Evolutionary conservation across 2,329 filamentous ascomycete species (phyloP).

Genomic region (Akanthomyces uredinophilus): DNA sequence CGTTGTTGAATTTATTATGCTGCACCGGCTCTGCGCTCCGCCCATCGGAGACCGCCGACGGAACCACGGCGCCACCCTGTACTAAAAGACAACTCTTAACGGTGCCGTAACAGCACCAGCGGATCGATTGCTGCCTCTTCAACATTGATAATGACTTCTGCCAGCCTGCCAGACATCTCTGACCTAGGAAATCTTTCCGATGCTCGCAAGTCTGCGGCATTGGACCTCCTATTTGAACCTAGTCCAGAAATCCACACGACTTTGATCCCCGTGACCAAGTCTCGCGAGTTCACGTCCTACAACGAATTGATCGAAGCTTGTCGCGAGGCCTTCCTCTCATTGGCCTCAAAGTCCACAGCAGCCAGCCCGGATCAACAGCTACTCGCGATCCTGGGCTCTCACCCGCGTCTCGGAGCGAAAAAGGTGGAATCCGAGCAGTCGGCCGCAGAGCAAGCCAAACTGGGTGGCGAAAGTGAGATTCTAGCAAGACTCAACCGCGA

Average conservation of each 20-base stretch:
- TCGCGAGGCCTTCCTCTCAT: slow-evolving; percentile 54
- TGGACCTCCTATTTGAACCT: slow-evolving; percentile 83
- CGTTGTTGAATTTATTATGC: background rate
- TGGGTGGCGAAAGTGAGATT: slow-evolving; percentile 59
- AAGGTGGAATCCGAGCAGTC: slow-evolving; percentile 79
- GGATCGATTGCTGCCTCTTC: background rate
- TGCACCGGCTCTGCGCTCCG: background rate
- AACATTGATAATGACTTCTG: background rate
- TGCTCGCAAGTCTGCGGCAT: slow-evolving; percentile 48
- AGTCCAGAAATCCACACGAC: slow-evolving; percentile 68
- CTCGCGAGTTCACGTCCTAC: slow-evolving; percentile 59
- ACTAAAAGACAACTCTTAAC: background rate
- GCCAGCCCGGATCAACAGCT: slow-evolving; percentile 50
- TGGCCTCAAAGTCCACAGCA: slow-evolving; percentile 46
- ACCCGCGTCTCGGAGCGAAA: slow-evolving; percentile 77
- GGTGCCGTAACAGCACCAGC: background rate
- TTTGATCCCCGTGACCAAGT: slow-evolving; percentile 60
- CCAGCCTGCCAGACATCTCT: slow-evolving; percentile 50
- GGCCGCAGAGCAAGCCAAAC: slow-evolving; percentile 72
- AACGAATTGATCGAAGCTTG: slow-evolving; percentile 62
- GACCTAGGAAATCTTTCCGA: slow-evolving; percentile 52
- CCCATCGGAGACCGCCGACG: slow-evolving; percentile 10
- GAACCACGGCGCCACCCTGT: slow-evolving; percentile 2
- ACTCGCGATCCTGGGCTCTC: slow-evolving; percentile 69
- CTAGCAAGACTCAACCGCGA: slow-evolving; percentile 64